phyloP scores from a whole-genome alignment of 768 basidiomycete genomes.

The Lactarius psammicola region DNA sequence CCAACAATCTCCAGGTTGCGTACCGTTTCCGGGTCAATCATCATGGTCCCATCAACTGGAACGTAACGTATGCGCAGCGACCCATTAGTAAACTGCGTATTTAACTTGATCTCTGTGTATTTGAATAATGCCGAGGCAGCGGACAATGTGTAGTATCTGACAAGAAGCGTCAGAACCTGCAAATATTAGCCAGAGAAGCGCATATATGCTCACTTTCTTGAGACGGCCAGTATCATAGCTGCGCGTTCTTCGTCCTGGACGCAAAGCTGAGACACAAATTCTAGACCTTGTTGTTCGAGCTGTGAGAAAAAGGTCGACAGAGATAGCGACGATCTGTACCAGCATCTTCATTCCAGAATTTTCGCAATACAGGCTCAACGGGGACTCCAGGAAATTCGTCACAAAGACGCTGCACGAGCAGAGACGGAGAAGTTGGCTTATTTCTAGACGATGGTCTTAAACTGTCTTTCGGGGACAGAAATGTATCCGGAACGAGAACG shows the following conservation, averaged over 20 bases:
- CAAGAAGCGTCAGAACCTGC: conserved; percentile 23
- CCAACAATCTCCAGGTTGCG: conserved; percentile 86
- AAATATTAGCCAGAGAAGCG: conserved; percentile 5
- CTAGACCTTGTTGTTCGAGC: conserved; percentile 52
- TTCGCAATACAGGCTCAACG: conserved; percentile 69
- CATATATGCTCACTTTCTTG: conserved; percentile 67
- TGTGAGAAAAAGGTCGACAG: conserved; percentile 2
- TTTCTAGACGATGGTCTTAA: conserved; percentile 45
- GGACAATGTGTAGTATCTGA: conserved; percentile 85
- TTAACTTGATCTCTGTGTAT: conserved; percentile 67
- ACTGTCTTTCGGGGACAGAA: conserved; percentile 57
- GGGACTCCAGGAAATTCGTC: conserved; percentile 71
- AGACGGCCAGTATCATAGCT: conserved; percentile 71
- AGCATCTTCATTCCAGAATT: conserved; percentile 82
- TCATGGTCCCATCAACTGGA: conserved; percentile 87
- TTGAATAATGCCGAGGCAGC: conserved; percentile 87
- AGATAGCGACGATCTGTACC: conserved; percentile 43
- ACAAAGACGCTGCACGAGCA: conserved; percentile 68
- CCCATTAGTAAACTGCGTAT: conserved; percentile 63
- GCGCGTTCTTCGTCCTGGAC: conserved; percentile 81
- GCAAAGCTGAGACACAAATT: conserved; percentile 74
- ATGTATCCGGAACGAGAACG: conserved; percentile 82
- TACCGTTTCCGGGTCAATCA: conserved; percentile 89
- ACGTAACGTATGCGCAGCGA: conserved; percentile 75
- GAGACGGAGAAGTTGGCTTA: conserved; percentile 48